Conservation (phyloP, 1,284 basidiomycete species). For the Baeospora myosura region DNA sequence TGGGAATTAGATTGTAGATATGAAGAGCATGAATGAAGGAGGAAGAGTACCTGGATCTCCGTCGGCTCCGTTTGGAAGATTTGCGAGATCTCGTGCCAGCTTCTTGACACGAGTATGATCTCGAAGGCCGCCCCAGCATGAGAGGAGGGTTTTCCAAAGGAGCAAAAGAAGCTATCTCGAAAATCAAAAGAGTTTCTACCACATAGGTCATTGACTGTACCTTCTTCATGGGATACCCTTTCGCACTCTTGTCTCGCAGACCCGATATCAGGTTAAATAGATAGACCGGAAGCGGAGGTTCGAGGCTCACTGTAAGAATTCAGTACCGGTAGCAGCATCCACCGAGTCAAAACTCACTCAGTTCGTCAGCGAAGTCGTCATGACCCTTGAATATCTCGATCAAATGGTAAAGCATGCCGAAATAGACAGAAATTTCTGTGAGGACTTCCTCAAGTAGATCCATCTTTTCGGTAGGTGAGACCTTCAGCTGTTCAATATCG, state of each 20-base stretch:
- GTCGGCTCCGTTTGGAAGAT: conserved; percentile 42
- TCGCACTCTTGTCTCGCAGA: conserved; percentile 89
- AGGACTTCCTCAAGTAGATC: conserved; percentile 83
- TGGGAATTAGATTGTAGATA: conserved; percentile 15
- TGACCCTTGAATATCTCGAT: conserved; percentile 89
- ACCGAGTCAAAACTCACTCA: conserved; percentile 60
- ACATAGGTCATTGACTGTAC: conserved; percentile 29
- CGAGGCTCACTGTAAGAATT: conserved; percentile 72
- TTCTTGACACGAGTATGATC: conserved; percentile 83
- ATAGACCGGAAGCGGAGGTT: conserved; percentile 90
- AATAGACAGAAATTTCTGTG: conserved; percentile 85
- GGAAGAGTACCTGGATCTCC: conserved; percentile 52
- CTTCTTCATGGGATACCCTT: conserved; percentile 95
- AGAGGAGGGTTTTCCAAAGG: conserved; percentile 91
- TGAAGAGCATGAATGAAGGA: conserved; percentile 4
- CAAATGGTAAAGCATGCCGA: conserved; percentile 90
- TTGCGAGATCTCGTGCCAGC: conserved; percentile 77
- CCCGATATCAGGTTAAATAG: conserved; percentile 85
- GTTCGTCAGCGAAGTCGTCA: conserved; percentile 89
- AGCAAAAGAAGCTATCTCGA: conserved; percentile 86
- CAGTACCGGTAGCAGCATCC: conserved; percentile 12
- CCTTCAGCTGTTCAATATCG: conserved; percentile 62
- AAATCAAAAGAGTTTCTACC: conserved; percentile 11
- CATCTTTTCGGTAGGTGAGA: conserved; percentile 60
- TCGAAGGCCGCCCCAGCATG: conserved; percentile 87